A percentile compares a stretch with the other conserved stretches of the same genome.
Evolutionary conservation across 2,329 filamentous ascomycete species (phyloP).

Genomic region (Arthrinium puccinioides): DNA sequence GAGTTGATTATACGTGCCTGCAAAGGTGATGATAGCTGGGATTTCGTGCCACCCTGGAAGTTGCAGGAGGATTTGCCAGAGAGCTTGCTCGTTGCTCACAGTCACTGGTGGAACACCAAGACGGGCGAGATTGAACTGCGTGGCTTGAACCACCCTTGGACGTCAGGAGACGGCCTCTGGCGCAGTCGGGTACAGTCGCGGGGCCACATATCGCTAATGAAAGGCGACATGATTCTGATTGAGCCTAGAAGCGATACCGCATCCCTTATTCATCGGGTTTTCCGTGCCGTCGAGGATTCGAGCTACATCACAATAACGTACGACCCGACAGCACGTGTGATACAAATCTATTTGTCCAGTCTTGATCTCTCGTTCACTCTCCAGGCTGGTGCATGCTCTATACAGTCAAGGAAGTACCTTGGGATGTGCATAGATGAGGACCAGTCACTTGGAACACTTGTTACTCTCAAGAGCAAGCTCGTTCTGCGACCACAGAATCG

Average conservation of each 20-base stretch:
- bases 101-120: neutral
- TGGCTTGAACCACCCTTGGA: neutral
- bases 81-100: neutral
- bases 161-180: neutral
- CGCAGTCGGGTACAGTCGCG: neutral
- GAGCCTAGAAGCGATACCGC: neutral
- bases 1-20: neutral
- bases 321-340: neutral
- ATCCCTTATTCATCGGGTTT: neutral
- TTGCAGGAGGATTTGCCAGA: neutral
- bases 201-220: neutral
- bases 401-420: constrained; percentile 41
- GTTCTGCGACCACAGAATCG: constrained; percentile 25
- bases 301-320: neutral
- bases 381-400: constrained; percentile 7
- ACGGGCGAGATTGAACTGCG: neutral
- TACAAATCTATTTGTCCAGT: neutral
- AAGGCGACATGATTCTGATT: neutral
- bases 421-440: constrained; percentile 39
- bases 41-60: neutral
- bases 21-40: neutral
- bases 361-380: constrained; percentile 36
- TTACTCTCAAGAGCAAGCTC: constrained; percentile 42
- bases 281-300: neutral
- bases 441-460: constrained; percentile 38